Evolutionary conservation across 1,284 basidiomycete species (phyloP).

Genomic region (Cutaneotrichosporon sp.): DNA sequence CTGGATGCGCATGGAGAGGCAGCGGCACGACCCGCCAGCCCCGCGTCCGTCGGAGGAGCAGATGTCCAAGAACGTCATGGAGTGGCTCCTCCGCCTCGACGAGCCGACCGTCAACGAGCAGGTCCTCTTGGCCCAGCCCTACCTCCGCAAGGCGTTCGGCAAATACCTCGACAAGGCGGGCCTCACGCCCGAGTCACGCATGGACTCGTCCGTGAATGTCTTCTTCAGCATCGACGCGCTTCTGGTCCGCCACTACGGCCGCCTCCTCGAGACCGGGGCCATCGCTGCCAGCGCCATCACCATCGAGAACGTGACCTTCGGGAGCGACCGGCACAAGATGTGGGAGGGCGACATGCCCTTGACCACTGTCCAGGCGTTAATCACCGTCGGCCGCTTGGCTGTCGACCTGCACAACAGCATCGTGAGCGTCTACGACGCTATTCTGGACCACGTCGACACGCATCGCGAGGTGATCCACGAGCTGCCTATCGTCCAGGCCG

Average conservation of each 20-base stretch:
- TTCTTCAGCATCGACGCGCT: conserved; percentile 27
- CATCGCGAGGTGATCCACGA: conserved; percentile 14
- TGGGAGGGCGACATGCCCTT: conserved; percentile 22
- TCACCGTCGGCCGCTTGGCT: conserved; percentile 24
- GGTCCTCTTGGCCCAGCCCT: conserved; percentile 32
- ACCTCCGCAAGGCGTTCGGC: conserved; percentile 36
- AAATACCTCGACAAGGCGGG: conserved; percentile 17
- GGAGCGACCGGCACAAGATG: conserved; percentile 14
- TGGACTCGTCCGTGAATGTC: conserved; percentile 19
- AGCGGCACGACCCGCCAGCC: no score
- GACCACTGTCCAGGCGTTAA: conserved; percentile 24
- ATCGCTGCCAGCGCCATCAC: conserved; percentile 28
- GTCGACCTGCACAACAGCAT: conserved; percentile 36
- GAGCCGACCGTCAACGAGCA: conserved; percentile 29
- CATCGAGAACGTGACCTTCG: conserved; percentile 26
- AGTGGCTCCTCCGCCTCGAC: conserved; percentile 29
- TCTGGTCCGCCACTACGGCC: conserved; percentile 33
- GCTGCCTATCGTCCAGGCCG: conserved; percentile 10
- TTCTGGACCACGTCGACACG: conserved; percentile 18
- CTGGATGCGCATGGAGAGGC: conserved; percentile 29
- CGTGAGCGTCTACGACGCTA: conserved; percentile 17
- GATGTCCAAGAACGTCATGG: conserved; percentile 30
- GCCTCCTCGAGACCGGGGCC: conserved; percentile 21
- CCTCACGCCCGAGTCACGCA: conserved; percentile 8
- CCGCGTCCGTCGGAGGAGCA: conserved; percentile 8